Evolutionary conservation across 73 alveolate species (phyloP).

Genomic region (Durusdinium trenchii): DNA sequence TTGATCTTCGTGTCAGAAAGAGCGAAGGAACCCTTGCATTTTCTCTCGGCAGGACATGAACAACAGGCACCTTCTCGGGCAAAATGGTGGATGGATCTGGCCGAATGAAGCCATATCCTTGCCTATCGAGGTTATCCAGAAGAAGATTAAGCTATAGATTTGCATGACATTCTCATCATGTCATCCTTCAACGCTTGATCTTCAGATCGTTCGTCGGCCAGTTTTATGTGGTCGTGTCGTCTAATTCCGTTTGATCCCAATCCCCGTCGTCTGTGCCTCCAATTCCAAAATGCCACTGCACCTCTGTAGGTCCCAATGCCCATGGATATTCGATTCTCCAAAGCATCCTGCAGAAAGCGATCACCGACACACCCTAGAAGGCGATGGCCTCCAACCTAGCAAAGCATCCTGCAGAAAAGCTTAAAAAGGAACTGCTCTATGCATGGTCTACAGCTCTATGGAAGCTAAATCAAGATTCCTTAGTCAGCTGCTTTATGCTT

Average conservation of each 20-base stretch:
- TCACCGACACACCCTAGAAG: neutral
- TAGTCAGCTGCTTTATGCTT: too few relatives aligned
- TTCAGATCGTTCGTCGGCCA: neutral
- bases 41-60: too few relatives aligned
- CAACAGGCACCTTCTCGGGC: constrained; percentile 52
- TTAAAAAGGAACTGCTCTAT: too few relatives aligned
- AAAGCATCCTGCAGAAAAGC: too few relatives aligned
- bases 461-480: too few relatives aligned
- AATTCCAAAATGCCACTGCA: constrained; percentile 67
- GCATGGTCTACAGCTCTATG: too few relatives aligned
- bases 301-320: constrained; percentile 87
- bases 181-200: neutral
- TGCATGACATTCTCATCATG: neutral
- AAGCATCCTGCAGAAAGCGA: constrained; percentile 65
- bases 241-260: neutral
- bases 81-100: constrained; percentile 59
- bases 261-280: constrained; percentile 42
- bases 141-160: neutral
- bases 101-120: constrained; percentile 85
- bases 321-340: constrained; percentile 93
- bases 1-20: too few relatives aligned
- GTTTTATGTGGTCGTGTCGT: neutral
- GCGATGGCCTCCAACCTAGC: too few relatives aligned
- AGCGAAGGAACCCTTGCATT: too few relatives aligned
- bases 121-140: constrained; percentile 27